phyloP scores from a whole-genome alignment of 192 early-diverging fungal species.

The Podila clonocystis region DNA sequence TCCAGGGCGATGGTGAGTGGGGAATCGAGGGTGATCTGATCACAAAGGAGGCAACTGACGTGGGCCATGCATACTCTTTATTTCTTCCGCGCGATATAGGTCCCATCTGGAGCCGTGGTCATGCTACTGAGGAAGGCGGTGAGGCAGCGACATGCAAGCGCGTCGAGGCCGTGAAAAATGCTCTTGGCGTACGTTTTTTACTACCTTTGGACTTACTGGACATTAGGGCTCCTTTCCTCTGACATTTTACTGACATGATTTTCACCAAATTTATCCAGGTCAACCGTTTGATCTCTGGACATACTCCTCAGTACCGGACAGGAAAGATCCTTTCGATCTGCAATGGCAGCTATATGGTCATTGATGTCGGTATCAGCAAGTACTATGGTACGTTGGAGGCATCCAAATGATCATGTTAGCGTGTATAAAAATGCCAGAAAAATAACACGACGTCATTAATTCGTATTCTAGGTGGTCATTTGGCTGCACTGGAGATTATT shows the following conservation, averaged over 20 bases:
- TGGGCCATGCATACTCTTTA: not conserved
- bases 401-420: too few species aligned
- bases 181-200: conserved; percentile 20
- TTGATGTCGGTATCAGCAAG: conserved; percentile 78
- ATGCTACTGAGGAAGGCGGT: conserved; percentile 21
- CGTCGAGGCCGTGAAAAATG: conserved; percentile 15
- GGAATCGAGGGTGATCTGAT: not conserved
- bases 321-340: conserved; percentile 68
- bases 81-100: conserved; percentile 8
- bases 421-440: too few species aligned
- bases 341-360: conserved; percentile 62
- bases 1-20: conserved; percentile 13
- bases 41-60: too few species aligned
- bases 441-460: not conserved
- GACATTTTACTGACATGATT: not conserved
- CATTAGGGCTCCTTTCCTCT: not conserved
- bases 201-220: too few species aligned
- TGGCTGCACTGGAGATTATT: conserved; percentile 76
- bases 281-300: conserved; percentile 75
- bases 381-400: conserved; percentile 56
- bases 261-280: conserved; percentile 43
- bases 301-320: conserved; percentile 64
- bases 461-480: conserved; percentile 42
- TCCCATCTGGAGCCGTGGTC: conserved; percentile 28
- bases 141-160: conserved; percentile 13